Conservation (phyloP, 345 rosid genomes). For the Turnera subulata region DNA sequence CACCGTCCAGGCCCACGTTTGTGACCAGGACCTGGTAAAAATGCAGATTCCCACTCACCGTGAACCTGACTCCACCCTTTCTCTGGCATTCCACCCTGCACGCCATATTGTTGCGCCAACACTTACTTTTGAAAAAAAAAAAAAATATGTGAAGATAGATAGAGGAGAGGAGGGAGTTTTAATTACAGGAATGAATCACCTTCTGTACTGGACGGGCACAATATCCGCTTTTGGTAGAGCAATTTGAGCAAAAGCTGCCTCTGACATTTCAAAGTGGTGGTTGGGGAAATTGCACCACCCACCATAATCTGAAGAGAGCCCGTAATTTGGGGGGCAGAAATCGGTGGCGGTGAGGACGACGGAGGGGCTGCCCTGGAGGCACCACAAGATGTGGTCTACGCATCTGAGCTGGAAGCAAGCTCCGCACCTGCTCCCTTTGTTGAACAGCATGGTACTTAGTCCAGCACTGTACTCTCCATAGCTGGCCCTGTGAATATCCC, state of each 20-base stretch:
- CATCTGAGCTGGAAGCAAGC: conserved; percentile 88
- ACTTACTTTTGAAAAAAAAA: no score
- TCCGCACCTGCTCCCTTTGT: conserved; percentile 81
- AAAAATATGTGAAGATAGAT: no score
- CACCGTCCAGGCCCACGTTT: conserved; percentile 80
- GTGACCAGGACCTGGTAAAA: conserved; percentile 73
- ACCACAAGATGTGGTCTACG: conserved; percentile 83
- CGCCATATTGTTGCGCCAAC: no score
- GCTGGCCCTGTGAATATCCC: conserved; percentile 64
- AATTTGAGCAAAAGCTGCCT: conserved; percentile 78
- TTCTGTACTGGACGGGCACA: conserved; percentile 75
- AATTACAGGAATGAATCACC: no score
- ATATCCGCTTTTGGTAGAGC: conserved; percentile 62
- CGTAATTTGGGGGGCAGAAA: conserved; percentile 89
- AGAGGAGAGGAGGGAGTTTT: no score
- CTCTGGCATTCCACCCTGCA: conserved; percentile 65
- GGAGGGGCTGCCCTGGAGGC: conserved; percentile 78
- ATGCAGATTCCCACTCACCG: conserved; percentile 57
- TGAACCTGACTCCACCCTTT: conserved; percentile 72
- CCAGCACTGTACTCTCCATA: conserved; percentile 77
- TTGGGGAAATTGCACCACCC: conserved; percentile 96
- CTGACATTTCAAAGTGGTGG: conserved; percentile 86
- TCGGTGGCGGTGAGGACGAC: conserved; percentile 83
- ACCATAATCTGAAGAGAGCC: conserved; percentile 73
- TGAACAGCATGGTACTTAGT: conserved; percentile 71